Base-by-base conservation (phyloP, 768 basidiomycete genomes). In the Kwoniella pini region DNA sequence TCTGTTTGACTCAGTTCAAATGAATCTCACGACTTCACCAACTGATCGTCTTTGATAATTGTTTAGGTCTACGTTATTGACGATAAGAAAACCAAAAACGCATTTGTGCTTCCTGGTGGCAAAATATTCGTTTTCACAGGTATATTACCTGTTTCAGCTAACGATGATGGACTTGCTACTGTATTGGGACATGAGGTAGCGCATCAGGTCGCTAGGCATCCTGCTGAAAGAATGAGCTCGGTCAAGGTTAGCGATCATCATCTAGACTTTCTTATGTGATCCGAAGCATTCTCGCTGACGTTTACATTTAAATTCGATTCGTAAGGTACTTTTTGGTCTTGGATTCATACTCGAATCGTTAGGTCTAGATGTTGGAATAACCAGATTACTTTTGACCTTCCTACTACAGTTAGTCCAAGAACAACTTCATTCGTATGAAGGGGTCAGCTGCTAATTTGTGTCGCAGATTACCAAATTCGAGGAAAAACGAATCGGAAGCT, bases 71-170 rank as follows among this genome's bases (percentile, higher is more conserved):
- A 89, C 46, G 91, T 94, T 1, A 88, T 92, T 42, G 81, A 90
- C 63, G 88, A 91, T 64, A 79, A 79, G 19, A 83, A 83, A 42
- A 80, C 84, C 10, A 82, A 89, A 61, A 94, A 95, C 73, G 91
- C 91, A 0, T 84, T 88, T 78, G 89, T 88, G 7, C 79, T 82
- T 2, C 88, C 87, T 51, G 89, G 91, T 0, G 80, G 81, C 11
- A 83, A 87, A 50, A 86, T 96, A 54, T 83, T 92, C 30, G 89
- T 97, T 10, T 95, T 90, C 71, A 92, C 91, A 0, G 93, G 93
- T 0, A 90, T 96, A 33, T 76, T 96, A 3, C 90, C 89, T 0
- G 79, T 93, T 5, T 87, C 86, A 45, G 81, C 80, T 62, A 86
- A 91, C 63, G 90, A 92, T 66, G 84, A 88, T 68, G 91, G 90